A percentile compares a stretch with the other conserved stretches of the same genome.
Conservation (phyloP, 2,329 filamentous ascomycete species). For the Phoma sp. region DNA sequence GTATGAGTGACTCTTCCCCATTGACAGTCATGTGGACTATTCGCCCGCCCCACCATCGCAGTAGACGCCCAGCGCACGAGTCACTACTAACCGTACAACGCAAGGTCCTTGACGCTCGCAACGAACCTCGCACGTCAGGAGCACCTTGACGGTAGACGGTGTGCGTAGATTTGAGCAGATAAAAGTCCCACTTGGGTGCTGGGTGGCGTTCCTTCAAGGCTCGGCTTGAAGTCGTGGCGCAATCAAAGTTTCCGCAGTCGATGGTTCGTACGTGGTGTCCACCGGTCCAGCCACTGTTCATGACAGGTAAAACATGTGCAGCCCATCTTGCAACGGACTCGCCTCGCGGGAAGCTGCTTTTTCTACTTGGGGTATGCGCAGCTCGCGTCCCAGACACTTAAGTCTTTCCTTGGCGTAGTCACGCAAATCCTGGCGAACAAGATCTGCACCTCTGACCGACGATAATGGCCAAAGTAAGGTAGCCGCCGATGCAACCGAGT, state of each 20-base stretch:
- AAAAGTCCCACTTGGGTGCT: neutral
- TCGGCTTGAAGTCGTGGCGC: neutral
- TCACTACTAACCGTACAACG: too few species aligned
- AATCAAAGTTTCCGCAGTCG: neutral
- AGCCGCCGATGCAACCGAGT: conserved; percentile 7
- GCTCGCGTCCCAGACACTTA: conserved; percentile 9
- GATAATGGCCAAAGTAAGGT: conserved; percentile 19
- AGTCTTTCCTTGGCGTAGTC: conserved; percentile 10
- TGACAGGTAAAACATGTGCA: conserved; percentile 18
- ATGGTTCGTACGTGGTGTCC: neutral
- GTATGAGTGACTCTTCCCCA: too few species aligned
- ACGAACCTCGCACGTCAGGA: neutral
- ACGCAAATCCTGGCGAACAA: conserved; percentile 3
- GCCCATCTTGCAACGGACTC: conserved; percentile 18
- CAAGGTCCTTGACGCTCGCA: neutral
- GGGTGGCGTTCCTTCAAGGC: conserved; percentile 6
- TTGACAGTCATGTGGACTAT: too few species aligned
- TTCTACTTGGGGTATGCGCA: conserved; percentile 19
- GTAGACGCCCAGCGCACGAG: too few species aligned
- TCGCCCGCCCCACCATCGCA: too few species aligned
- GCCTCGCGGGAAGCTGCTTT: conserved; percentile 7
- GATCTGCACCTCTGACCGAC: conserved; percentile 2
- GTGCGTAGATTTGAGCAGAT: conserved; percentile 13
- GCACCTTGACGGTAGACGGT: neutral
- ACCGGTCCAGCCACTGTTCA: neutral